Conservation (phyloP, 2,329 filamentous ascomycete genomes). For the Colletotrichum somersetense region DNA sequence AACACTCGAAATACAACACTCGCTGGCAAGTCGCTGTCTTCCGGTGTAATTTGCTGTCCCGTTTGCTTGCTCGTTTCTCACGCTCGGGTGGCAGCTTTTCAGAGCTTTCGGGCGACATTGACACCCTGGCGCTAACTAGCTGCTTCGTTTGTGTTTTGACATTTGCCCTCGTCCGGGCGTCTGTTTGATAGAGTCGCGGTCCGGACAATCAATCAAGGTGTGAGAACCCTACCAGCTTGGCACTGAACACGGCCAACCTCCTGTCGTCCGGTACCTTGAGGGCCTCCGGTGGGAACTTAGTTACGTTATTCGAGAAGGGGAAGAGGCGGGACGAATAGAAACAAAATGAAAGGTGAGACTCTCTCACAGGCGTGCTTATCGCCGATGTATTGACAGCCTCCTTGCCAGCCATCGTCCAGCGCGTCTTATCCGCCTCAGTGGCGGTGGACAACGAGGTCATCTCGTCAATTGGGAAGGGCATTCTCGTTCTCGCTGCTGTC, state of each 20-base stretch:
- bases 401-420: conserved; percentile 83
- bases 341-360: conserved; percentile 54
- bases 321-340: not conserved
- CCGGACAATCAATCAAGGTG: conserved; percentile 20
- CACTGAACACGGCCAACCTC: conserved; percentile 14
- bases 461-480: conserved; percentile 89
- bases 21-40: not conserved
- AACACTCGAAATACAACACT: not conserved
- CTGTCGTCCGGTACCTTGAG: not conserved
- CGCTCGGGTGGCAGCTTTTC: conserved; percentile 16
- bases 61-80: conserved; percentile 1
- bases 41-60: conserved; percentile 6
- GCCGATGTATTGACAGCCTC: conserved; percentile 41
- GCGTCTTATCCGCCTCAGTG: conserved; percentile 94
- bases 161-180: conserved; percentile 9
- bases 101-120: conserved; percentile 18
- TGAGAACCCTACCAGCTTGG: conserved; percentile 13
- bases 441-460: conserved; percentile 92
- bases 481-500: conserved; percentile 92
- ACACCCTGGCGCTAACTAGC: conserved; percentile 6
- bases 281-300: not conserved
- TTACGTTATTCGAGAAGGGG: not conserved
- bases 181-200: conserved; percentile 8
- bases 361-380: conserved; percentile 32
- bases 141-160: conserved; percentile 22